Base-by-base conservation (phyloP, 768 basidiomycete genomes). In the Lactarius deliciosus region DNA sequence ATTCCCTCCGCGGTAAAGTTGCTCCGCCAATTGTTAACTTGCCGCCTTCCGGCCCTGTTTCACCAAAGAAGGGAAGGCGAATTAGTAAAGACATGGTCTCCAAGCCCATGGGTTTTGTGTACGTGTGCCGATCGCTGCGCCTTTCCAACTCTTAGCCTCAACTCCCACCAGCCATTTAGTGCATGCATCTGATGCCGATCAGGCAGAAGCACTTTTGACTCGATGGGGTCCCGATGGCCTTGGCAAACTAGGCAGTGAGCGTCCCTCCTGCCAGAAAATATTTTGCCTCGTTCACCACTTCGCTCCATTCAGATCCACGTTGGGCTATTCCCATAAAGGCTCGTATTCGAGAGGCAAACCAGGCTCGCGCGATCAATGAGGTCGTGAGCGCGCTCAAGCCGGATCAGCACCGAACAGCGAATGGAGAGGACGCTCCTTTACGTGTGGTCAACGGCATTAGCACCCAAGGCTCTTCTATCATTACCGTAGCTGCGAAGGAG, bases 21-120 rank as follows among this genome's bases (percentile, higher is more conserved):
- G 30, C 69, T 38, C 43, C 69, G 40, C 54, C 75, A 32, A 72
- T 73, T 61, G 75, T 74, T 60, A 75, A 80, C 32, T 68, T 76
- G 13, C 73, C 75, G 22, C 71, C 79, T 20, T 62, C 72, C 11
- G 76, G 76, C 56, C 65, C 70, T 47, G 56, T 71, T 25, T 66
- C 64, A 50, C 74, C 70, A 53, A 82, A 82, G 74, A 89, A 86
- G 77, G 82, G 81, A 47, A 84, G 85, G 70, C 80, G 86, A 71
- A 86, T 94, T 73, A 91, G 85, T 79, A 94, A 94, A 76, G 91
- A 93, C 72, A 94, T 94, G 90, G 88, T 96, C 5, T 92, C 91
- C 18, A 84, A 79, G 64, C 94, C 94, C 6, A 90, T 83, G 25
- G 88, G 86, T 70, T 94, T 94, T 75, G 82, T 91, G 92, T 96